phyloP scores from a whole-genome alignment of 2,329 filamentous ascomycete species.

The Penicillium corylophilum region DNA sequence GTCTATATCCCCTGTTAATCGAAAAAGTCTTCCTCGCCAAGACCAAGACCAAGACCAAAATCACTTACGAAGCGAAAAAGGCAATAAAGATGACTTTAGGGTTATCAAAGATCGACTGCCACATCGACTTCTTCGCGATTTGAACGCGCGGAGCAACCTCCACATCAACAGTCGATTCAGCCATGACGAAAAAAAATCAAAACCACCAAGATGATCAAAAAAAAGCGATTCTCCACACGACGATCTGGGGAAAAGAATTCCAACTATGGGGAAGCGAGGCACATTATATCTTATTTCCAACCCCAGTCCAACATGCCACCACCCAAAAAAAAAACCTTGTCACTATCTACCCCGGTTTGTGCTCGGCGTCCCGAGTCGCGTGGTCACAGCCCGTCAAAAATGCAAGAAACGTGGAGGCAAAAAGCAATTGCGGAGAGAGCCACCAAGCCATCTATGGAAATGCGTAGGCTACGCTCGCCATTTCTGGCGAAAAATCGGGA shows the following conservation, averaged over 20 bases:
- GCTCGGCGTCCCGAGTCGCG: conserved; percentile 19
- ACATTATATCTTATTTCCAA: conserved; percentile 15
- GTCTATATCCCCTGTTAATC: conserved; percentile 18
- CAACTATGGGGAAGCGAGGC: conserved; percentile 4
- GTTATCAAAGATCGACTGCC: conserved; percentile 34
- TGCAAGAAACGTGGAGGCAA: conserved; percentile 19
- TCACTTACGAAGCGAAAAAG: conserved; percentile 46
- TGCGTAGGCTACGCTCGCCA: conserved; percentile 10
- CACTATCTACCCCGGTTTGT: conserved; percentile 10
- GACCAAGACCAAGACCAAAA: no score
- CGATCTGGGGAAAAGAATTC: conserved; percentile 6
- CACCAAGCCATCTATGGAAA: conserved; percentile 4
- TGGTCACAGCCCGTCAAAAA: conserved; percentile 12
- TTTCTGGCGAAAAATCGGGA: conserved; percentile 1
- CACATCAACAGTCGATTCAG: conserved; percentile 15
- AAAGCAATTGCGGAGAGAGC: conserved; percentile 12
- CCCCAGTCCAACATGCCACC: background rate
- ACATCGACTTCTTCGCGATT: conserved; percentile 26
- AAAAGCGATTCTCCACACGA: background rate
- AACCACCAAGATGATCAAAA: conserved; percentile 1
- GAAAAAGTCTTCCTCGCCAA: no score
- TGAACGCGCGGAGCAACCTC: conserved; percentile 19
- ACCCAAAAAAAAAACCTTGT: conserved; percentile 10
- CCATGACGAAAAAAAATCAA: conserved; percentile 13
- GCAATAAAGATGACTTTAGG: conserved; percentile 54